These are phyloP conservation scores for Dentipellis fragilis DNA, from an alignment of 768 basidiomycete species.

Conservation along the genomic window DNA sequence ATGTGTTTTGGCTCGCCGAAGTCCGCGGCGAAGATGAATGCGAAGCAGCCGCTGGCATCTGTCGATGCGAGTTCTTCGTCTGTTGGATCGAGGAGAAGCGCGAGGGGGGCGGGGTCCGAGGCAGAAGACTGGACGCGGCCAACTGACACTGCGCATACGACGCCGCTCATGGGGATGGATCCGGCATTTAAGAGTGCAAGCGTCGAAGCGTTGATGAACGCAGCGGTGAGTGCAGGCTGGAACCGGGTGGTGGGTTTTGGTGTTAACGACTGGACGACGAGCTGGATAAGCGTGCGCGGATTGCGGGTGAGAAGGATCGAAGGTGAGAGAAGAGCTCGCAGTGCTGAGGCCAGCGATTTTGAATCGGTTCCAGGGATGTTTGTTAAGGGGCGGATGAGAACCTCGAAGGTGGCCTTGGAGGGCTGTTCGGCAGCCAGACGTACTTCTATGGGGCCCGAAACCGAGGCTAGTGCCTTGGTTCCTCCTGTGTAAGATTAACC, in stretches of 20 bases:
- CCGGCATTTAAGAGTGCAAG: slow-evolving; percentile 60
- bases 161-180: slow-evolving; percentile 65
- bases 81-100: slow-evolving; percentile 42
- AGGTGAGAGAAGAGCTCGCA: slow-evolving; percentile 51
- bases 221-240: slow-evolving; percentile 33
- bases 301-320: slow-evolving; percentile 53
- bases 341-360: slow-evolving; percentile 42
- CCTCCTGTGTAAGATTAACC: slow-evolving; percentile 21
- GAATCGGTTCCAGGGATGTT: slow-evolving; percentile 61
- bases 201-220: slow-evolving; percentile 61
- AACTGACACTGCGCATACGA: slow-evolving; percentile 60
- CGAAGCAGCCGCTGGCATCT: slow-evolving; percentile 53
- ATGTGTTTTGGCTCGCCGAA: neutral
- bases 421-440: slow-evolving; percentile 60
- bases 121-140: slow-evolving; percentile 23
- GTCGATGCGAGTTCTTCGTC: slow-evolving; percentile 30
- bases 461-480: slow-evolving; percentile 47
- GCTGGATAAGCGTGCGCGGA: slow-evolving; percentile 66
- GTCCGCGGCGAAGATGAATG: slow-evolving; percentile 33
- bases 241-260: slow-evolving; percentile 10
- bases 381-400: slow-evolving; percentile 58
- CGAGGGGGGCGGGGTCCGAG: slow-evolving; percentile 9
- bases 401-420: slow-evolving; percentile 66
- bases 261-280: slow-evolving; percentile 60
- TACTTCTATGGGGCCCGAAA: slow-evolving; percentile 77